Percentiles rank a stretch among this genome's conserved stretches.
phyloP scores from a whole-genome alignment of 106 monocot genomes.

The Dioscorea dumetorum region DNA sequence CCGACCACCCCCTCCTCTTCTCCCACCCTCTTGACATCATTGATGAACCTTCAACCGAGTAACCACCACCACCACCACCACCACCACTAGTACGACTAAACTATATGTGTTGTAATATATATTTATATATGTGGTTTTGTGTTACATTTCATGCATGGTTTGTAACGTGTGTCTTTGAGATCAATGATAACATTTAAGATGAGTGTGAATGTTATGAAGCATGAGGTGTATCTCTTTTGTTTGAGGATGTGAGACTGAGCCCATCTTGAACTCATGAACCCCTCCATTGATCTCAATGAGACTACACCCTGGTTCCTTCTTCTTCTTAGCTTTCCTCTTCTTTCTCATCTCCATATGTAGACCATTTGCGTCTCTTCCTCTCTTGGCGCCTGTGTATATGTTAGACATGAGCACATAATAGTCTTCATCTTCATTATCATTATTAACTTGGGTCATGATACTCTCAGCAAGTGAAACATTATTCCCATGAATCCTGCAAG shows the following conservation, averaged over 20 bases:
- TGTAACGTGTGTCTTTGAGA: too few relatives aligned
- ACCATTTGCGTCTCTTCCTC: background rate
- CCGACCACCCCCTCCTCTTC: too few relatives aligned
- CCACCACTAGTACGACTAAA: too few relatives aligned
- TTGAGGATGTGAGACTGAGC: background rate
- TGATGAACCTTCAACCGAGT: too few relatives aligned
- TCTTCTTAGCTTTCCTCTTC: background rate
- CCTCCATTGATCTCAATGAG: background rate
- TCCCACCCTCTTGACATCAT: too few relatives aligned
- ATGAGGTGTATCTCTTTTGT: background rate
- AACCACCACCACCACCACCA: too few relatives aligned
- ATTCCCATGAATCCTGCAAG: slow-evolving; percentile 2
- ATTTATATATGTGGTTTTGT: too few relatives aligned
- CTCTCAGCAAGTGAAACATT: background rate
- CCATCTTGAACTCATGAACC: background rate
- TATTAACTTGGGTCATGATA: background rate
- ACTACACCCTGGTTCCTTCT: slow-evolving; percentile 4
- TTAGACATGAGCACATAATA: background rate
- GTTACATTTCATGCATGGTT: too few relatives aligned
- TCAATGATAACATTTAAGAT: background rate
- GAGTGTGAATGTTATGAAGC: background rate
- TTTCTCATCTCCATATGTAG: background rate
- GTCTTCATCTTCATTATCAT: background rate
- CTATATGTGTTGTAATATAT: too few relatives aligned
- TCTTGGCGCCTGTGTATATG: background rate